Evolutionary conservation across 768 basidiomycete species (phyloP), one percentile per base, ranked within the genome.

Genomic region (Cantharellus cinnabarinus): DNA sequence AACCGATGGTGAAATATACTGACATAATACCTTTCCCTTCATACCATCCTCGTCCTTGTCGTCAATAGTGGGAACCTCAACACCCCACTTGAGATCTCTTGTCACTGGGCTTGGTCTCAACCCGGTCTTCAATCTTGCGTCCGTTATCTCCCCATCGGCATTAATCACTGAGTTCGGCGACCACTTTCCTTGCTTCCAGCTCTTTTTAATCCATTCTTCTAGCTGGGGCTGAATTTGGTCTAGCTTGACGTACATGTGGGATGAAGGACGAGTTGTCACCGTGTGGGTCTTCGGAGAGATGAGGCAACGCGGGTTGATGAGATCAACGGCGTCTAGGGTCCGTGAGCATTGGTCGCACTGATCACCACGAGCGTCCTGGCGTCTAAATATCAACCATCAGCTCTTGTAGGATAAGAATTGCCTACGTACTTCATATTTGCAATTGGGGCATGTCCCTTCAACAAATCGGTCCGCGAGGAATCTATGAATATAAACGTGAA

Each of bases 391-490:
- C 50, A 59, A 37, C 20, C 3, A 39, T 10, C 35, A 48, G 50
- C 38, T 42, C 1, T n/a, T 4, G 2, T 4, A 34, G 15, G 41
- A 41, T 42, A 58, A 57, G 57, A 38, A 29, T 3, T 35, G 39
- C 34, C 10, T 7, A 66, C 77, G 64, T 61, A 86, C 86, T 61
- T 90, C 84, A 63, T 82, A 90, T 54, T 77, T 78, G 67, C 95
- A 98, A 70, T 95, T 77, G 0, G 95, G 95, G 68, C 95, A 99
- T 41, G 80, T 89, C n/a, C 95, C 95, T 70, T 98, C 94, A 0
- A 98, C 93, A 70, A 85, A 98, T 58, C 95, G 84, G 71, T 99
- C 95, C 20, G 95, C 95, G 41, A 99, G 72, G 73, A 95, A 99
- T 65, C 88, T 89, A 61, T 7, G 15, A 3, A 56, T 35, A 44